Conservation (phyloP, 2,329 filamentous ascomycete species). For the Aureobasidium sp. region DNA sequence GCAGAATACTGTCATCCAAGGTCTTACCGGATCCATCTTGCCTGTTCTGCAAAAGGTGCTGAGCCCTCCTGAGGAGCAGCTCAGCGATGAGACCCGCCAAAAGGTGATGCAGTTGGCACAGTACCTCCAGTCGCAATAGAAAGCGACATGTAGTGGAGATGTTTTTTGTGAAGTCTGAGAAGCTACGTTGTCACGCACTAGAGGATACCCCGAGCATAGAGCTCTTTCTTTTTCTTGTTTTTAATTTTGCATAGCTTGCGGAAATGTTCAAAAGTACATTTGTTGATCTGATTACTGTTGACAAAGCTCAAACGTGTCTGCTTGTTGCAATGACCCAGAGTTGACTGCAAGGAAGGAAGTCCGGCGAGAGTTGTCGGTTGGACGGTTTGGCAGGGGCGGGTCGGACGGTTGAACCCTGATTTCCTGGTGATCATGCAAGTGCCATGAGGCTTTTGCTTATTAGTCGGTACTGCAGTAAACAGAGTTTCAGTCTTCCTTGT, state of each 20-base stretch:
- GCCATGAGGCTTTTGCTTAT: conserved; percentile 1
- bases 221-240: conserved; percentile 6
- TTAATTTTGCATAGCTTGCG: conserved; percentile 14
- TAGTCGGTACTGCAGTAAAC: not conserved
- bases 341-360: not conserved
- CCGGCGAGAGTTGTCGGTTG: not conserved
- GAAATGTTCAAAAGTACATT: not conserved
- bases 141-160: conserved; percentile 14
- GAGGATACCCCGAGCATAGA: conserved; percentile 15
- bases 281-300: not conserved
- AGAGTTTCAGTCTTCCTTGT: conserved; percentile 1
- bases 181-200: conserved; percentile 13
- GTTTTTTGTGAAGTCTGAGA: conserved; percentile 12
- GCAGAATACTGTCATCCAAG: conserved; percentile 61
- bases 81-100: conserved; percentile 63
- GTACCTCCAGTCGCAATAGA: conserved; percentile 35
- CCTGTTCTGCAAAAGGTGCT: conserved; percentile 68
- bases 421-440: not conserved
- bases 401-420: conserved; percentile 12
- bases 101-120: conserved; percentile 59
- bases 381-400: not conserved
- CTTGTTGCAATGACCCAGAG: not conserved
- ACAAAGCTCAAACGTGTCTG: not conserved
- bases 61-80: conserved; percentile 64
- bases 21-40: conserved; percentile 62